phyloP scores from a whole-genome alignment of 345 rosid genomes.

The Hibiscus mutabilis region DNA sequence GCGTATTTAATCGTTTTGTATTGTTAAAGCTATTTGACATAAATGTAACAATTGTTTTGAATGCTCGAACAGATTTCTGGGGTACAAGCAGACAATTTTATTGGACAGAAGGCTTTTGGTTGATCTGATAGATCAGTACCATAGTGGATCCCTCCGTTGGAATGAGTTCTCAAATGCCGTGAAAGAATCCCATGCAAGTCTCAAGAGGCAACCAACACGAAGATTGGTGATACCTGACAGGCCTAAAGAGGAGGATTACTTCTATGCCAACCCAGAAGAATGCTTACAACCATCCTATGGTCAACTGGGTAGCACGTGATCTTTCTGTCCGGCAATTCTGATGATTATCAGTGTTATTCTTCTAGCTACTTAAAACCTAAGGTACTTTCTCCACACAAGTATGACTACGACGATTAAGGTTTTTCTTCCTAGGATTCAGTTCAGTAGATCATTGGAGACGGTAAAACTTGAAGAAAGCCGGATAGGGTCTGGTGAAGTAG shows the following conservation, averaged over 20 bases:
- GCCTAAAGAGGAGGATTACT: conserved; percentile 94
- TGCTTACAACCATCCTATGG: conserved; percentile 54
- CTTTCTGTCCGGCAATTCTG: conserved; percentile 7
- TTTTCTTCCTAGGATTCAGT: conserved; percentile 13
- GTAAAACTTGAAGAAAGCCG: conserved; percentile 10
- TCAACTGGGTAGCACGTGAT: conserved; percentile 34
- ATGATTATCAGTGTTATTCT: conserved; percentile 5
- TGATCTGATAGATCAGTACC: conserved; percentile 72
- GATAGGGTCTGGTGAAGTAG: conserved; percentile 15
- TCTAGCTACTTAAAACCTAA: conserved; percentile 7
- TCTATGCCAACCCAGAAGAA: conserved; percentile 91
- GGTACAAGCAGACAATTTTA: conserved; percentile 79
- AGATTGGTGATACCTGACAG: conserved; percentile 63
- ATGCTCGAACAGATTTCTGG: conserved; percentile 51
- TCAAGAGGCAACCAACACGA: conserved; percentile 62
- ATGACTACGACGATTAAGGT: conserved; percentile 8
- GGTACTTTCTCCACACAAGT: conserved; percentile 12
- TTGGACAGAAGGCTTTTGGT: conserved; percentile 72
- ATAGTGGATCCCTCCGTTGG: conserved; percentile 56
- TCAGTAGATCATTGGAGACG: conserved; percentile 4
- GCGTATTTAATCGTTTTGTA: background rate
- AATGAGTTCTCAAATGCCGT: conserved; percentile 72
- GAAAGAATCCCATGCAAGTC: conserved; percentile 57
- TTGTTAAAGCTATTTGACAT: background rate
- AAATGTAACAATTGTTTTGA: conserved; percentile 1